Base-by-base conservation (phyloP, 306 rosid species). In the Dalbergia oliveri region DNA sequence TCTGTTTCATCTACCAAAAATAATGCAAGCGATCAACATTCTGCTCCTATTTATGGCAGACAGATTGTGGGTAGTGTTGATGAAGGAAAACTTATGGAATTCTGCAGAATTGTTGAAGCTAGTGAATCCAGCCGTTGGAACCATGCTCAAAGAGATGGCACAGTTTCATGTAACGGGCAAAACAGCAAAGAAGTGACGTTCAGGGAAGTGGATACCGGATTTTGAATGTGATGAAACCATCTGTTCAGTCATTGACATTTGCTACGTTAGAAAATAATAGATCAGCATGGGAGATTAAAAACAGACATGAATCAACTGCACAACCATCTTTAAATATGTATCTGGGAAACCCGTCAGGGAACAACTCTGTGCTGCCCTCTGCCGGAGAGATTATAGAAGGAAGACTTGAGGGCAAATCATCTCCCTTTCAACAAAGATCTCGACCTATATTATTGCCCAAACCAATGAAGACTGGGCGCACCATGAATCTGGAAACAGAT, bases 21-120 rank as follows among this genome's bases (percentile, higher is more conserved):
- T 58, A 82, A 83, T 85, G 83, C 79, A 16, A 84, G 86, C 83
- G 92, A 82, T 54, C 69, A 64, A 23, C 85, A 64, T 11, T 85
- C 92, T 81, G 82, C 82, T 84, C 84, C 70, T 65, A 86, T 85
- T 71, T 88, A 87, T 75, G 84, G 87, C 33, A 84, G 81, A 50
- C 66, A 80, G 76, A 81, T 82, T 66, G 37, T 31, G 59, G 88
- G 82, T 69, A 66, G 76, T 64, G 92, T 84, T 43, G 90, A 90
- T 8, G 97, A 91, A 84, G 99, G 90, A 85, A 93, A 91, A 78
- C 94, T 91, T 64, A 75, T 95, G 90, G 96, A 91, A 44, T 82
- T 91, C 79, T 95, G 99, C 83, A 89, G 88, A 85, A 65, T 91
- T 37, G 87, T 91, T 85, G 98, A 95, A 87, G 94, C 95, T 56